Percentiles rank a stretch among this genome's conserved stretches.
phyloP scores from a whole-genome alignment of 345 rosid genomes.

The Bruguiera gymnorhiza region DNA sequence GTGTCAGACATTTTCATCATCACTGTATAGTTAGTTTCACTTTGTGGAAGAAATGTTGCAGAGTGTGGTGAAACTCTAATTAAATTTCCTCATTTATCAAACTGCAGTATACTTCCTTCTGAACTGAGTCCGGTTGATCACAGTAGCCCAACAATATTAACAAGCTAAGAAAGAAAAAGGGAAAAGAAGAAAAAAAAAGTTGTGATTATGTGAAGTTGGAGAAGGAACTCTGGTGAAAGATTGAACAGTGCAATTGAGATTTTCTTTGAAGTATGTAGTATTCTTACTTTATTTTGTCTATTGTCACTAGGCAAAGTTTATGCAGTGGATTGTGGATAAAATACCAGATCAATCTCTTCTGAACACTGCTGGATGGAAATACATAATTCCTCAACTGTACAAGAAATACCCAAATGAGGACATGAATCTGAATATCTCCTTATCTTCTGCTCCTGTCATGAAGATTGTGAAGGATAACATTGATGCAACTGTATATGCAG shows the following conservation, averaged over 20 bases:
- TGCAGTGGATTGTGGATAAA: constrained; percentile 90
- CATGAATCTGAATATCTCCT: constrained; percentile 75
- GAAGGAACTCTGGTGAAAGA: background rate
- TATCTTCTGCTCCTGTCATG: constrained; percentile 78
- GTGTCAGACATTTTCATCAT: background rate
- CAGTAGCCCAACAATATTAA: no score
- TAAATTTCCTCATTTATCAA: background rate
- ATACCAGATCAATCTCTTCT: constrained; percentile 81
- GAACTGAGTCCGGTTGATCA: background rate
- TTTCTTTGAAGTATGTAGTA: background rate
- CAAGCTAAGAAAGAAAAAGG: no score
- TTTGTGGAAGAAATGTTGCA: background rate
- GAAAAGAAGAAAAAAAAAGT: background rate
- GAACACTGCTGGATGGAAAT: constrained; percentile 91
- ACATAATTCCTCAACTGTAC: constrained; percentile 84
- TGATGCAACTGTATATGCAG: constrained; percentile 68
- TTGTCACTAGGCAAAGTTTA: constrained; percentile 65
- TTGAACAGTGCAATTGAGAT: background rate
- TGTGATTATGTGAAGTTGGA: background rate
- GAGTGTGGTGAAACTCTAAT: background rate
- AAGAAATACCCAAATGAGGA: constrained; percentile 82
- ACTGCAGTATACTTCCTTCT: background rate
- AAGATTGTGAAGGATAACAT: constrained; percentile 56
- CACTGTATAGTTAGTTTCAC: constrained; percentile 1
- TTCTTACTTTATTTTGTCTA: constrained; percentile 1